Evolutionary conservation across 257 asterid species (phyloP), one percentile per base, ranked within the genome.

Genomic region (Vinca minor): DNA sequence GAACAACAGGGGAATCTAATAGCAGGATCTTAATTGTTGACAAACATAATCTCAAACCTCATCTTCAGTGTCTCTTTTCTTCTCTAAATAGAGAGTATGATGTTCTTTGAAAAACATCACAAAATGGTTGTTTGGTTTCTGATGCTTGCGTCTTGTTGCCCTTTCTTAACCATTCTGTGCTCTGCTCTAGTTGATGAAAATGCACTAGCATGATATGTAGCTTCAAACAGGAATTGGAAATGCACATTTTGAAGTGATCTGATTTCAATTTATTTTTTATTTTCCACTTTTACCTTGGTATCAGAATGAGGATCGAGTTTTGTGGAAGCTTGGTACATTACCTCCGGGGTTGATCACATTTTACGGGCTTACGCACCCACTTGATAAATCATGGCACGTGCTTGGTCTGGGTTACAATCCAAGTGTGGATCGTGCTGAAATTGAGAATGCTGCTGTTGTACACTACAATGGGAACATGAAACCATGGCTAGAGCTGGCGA

Each of bases 381-480:
- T 92, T 4, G 87, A 89, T 9, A 92, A 92, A 88, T 82, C 98
- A 11, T 92, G 98, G 98, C 97, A 92, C 4, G 98, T 92, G 57
- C 95, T 92, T 8, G 96, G 98, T 63, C 79, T 93, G 76, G 98
- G 98, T 65, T 92, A 92, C 82, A 92, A 78, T 73, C 97, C 97
- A 18, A 89, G 96, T 74, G 59, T 92, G 62, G 96, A 92, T 57
- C 75, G 83, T 46, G 46, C 78, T 3, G 98, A 92, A 31, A 92
- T 92, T 20, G 97, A 92, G 77, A 81, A 81, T 71, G 98, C 98
- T 38, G 97, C 98, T 13, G 98, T 92, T 62, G 55, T 92, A 52
- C 98, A 92, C 78, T 92, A 89, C 67, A 92, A 92, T 7, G 98
- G 98, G 75, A 92, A 92, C 83, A 89, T 92, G 97, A 92, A 92